Base-by-base conservation (phyloP, 2,329 filamentous ascomycete genomes). In the Botryotinia convoluta region DNA sequence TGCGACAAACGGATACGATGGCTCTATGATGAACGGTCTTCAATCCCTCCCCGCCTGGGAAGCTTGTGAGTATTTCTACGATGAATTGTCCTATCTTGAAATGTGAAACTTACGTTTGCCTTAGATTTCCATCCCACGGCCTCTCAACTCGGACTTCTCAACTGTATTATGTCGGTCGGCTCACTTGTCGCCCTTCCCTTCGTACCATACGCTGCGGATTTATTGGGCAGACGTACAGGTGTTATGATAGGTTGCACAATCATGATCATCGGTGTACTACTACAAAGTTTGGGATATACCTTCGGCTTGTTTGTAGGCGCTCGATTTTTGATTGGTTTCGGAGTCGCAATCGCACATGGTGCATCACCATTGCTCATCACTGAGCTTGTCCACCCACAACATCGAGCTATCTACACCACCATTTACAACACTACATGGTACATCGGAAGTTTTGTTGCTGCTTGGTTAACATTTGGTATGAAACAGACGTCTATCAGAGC, bases 161-260 rank as follows among this genome's bases (percentile, higher is more conserved):
- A 84, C 67, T 83, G 82, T 67, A 86, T 86, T 76, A 85, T 86
- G 83, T 84, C 84, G 60, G 82, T 87, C 64, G 86, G 86, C 71
- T 84, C 83, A 20, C 80, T 87, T 45, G 81, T 82, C 20, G 84
- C 85, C 64, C 81, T 87, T 26, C 84, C 84, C 6, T 80, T 86
- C 63, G 83, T 84, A 9, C 85, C 86, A 26, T 87, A 85, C 78
- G 82, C 83, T 35, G 84, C 85, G 42, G 86, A 87, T 82, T 77
- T 82, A 45, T 78, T 84, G 16, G 86, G 86, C 26, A 82, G 86
- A 72, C 82, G 84, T 64, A 80, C 82, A 75, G 85, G 84, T 75
- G 83, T 87, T 67, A 82, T 86, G 69, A 84, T 84, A 74, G 84
- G 84, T 42, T 83, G 83, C 69, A 29, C 81, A 2, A 83, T 85